Percentiles rank a stretch among this genome's conserved stretches.
phyloP scores from a whole-genome alignment of 2,329 filamentous ascomycete genomes.

The Akanthomyces dipterigenus region DNA sequence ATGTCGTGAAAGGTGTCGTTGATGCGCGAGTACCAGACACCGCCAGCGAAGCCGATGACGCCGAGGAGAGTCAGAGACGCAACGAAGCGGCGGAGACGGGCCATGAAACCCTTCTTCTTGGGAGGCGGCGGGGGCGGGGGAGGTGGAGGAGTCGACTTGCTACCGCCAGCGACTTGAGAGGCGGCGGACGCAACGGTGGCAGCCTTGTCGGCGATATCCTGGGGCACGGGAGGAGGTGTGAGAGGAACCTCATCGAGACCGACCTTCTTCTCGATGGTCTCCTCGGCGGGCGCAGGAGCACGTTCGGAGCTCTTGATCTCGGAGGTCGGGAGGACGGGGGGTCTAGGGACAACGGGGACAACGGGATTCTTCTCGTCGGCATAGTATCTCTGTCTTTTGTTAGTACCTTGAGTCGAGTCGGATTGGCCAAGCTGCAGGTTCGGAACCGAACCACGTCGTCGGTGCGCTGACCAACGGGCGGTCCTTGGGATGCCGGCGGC shows the following conservation, averaged over 20 bases:
- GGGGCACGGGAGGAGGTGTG: slow-evolving; percentile 30
- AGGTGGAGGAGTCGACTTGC: slow-evolving; percentile 21
- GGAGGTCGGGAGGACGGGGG: slow-evolving; percentile 46
- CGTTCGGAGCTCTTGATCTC: slow-evolving; percentile 45
- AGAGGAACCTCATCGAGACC: slow-evolving; percentile 31
- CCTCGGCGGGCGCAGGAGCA: slow-evolving; percentile 30
- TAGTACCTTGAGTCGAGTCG: not conserved
- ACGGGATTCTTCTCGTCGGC: slow-evolving; percentile 48
- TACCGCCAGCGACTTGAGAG: slow-evolving; percentile 24
- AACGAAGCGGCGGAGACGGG: slow-evolving; percentile 71
- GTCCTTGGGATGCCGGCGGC: not conserved
- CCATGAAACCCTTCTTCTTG: slow-evolving; percentile 58
- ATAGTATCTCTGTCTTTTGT: slow-evolving; percentile 44
- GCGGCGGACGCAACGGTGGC: slow-evolving; percentile 16
- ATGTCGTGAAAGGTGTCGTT: slow-evolving; percentile 99
- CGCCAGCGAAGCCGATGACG: slow-evolving; percentile 73
- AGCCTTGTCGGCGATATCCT: slow-evolving; percentile 24
- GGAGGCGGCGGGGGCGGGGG: slow-evolving; percentile 32
- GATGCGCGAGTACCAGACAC: slow-evolving; percentile 86
- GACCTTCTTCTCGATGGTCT: slow-evolving; percentile 32
- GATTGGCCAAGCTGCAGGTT: not conserved
- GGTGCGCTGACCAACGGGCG: not conserved
- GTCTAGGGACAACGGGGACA: slow-evolving; percentile 40
- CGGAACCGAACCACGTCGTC: too few relatives aligned
- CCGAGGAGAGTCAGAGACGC: slow-evolving; percentile 71